Percentiles rank a stretch among this genome's conserved stretches.
These are phyloP conservation scores for Friedmanniomyces endolithicus DNA, from an alignment of 495 filamentous ascomycete genomes.

Conservation along the genomic window DNA sequence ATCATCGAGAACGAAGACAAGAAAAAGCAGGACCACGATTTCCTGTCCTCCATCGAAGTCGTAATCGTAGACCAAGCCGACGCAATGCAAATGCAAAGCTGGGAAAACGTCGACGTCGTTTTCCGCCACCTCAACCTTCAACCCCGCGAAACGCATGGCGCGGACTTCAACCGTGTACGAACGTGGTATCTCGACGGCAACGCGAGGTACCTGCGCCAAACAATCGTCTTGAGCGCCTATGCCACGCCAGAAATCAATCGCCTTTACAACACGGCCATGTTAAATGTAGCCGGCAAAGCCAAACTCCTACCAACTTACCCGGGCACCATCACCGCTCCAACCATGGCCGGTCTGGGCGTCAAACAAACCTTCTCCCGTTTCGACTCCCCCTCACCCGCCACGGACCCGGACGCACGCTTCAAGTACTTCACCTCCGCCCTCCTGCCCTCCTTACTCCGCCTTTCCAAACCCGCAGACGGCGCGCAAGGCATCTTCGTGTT, in stretches of 20 bases:
- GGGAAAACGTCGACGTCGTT: constrained; percentile 86
- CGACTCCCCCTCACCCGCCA: constrained; percentile 49
- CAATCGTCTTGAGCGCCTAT: constrained; percentile 64
- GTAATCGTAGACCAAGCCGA: constrained; percentile 86
- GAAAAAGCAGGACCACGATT: constrained; percentile 80
- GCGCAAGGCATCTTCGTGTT: constrained; percentile 61
- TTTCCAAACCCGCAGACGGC: constrained; percentile 35
- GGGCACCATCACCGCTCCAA: constrained; percentile 38
- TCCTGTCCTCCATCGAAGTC: constrained; percentile 82
- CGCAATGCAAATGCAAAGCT: constrained; percentile 92
- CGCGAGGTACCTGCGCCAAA: constrained; percentile 70
- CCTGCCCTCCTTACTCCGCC: constrained; percentile 57
- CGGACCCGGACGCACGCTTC: constrained; percentile 84
- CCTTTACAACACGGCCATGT: constrained; percentile 62
- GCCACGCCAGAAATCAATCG: constrained; percentile 80
- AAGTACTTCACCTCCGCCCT: constrained; percentile 73
- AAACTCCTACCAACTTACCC: constrained; percentile 55
- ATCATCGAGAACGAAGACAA: constrained; percentile 65
- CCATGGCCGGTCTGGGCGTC: constrained; percentile 50
- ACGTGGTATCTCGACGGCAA: constrained; percentile 84
- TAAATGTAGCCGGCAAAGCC: constrained; percentile 63
- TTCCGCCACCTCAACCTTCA: constrained; percentile 86
- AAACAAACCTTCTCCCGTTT: constrained; percentile 89
- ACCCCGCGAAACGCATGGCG: constrained; percentile 79
- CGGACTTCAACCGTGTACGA: constrained; percentile 84